phyloP scores from a whole-genome alignment of 768 basidiomycete genomes.

The Hypholoma sublateritium region DNA sequence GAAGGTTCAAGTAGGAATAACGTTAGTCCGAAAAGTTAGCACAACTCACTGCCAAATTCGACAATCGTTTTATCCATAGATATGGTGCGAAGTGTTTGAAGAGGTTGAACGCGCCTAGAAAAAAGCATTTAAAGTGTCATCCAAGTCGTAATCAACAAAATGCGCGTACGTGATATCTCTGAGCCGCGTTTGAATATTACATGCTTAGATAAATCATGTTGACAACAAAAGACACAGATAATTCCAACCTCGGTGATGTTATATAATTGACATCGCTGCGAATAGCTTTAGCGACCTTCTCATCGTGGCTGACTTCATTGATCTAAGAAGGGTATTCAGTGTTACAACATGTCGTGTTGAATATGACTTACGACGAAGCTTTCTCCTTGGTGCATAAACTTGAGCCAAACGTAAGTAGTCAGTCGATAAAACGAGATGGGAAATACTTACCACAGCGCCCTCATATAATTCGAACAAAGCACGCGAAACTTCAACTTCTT shows the following conservation, averaged over 20 bases:
- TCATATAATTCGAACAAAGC: conserved; percentile 90
- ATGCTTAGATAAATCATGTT: too few relatives aligned
- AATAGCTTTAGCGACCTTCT: conserved; percentile 66
- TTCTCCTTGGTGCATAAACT: conserved; percentile 89
- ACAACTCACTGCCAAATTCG: conserved; percentile 70
- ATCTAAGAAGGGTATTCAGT: conserved; percentile 41
- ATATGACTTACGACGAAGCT: conserved; percentile 65
- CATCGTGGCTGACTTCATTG: conserved; percentile 79
- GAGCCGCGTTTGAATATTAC: not conserved
- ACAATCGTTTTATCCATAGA: conserved; percentile 59
- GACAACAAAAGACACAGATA: too few relatives aligned
- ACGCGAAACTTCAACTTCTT: conserved; percentile 81
- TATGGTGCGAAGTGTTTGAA: conserved; percentile 73
- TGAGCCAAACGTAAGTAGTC: not conserved
- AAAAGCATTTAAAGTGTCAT: not conserved
- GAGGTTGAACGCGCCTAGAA: conserved; percentile 71
- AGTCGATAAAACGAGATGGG: not conserved
- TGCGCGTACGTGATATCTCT: conserved; percentile 74
- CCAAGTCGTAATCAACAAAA: not conserved
- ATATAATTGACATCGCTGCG: conserved; percentile 83
- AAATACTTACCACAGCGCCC: conserved; percentile 69
- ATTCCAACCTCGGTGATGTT: conserved; percentile 61
- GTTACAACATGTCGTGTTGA: not conserved
- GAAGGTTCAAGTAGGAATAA: too few relatives aligned
- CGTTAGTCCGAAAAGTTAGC: too few relatives aligned